Base-by-base conservation (phyloP, 2,329 filamentous ascomycete genomes). In the Trichoderma sp. region DNA sequence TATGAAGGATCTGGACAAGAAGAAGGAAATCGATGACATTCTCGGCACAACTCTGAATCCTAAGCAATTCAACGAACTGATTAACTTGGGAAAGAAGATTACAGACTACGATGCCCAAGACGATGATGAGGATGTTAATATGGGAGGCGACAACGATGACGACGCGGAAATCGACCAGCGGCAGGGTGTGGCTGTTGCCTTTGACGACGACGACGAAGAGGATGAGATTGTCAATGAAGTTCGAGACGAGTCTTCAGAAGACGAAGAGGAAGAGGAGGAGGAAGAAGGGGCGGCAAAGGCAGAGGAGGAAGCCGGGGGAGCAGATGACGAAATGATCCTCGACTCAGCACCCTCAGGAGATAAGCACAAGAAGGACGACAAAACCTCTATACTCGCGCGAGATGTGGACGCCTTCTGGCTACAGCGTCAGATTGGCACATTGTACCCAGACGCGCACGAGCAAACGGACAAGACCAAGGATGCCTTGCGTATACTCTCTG, bases 321-420 rank as follows among this genome's bases (percentile, higher is more conserved):
- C 87, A 8, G 93, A 94, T 73, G 94, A 96, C 72, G 93, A 93
- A 74, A 92, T 98, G 88, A 87, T 98, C 39, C 90, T 98, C 73
- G 93, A 97, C 78, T 90, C 91, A 53, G 90, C 86, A 9, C 80
- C 77, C 21, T 73, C 87, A 36, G 83, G 83, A 71, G 82, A 83
- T 43, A 85, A 80, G 77, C 79, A 76, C 82, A 83, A 87, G 60
- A 80, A 81, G 24, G 85, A 86, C 69, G 86, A 89, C 67, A 88
- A 89, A 72, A 88, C 90, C 63, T 84, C 88, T 30, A 89, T 99
- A 71, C 86, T 93, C 21, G 93, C 93, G 63, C 91, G 95, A 75
- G 94, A 98, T 72, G 97, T 99, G 74, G 96, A 99, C 81, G 95
- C 95, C 11, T 99, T 95, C 83, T 99, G 96, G 96, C 82, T 99